A percentile compares a stretch with the other conserved stretches of the same genome.
phyloP scores from a whole-genome alignment of 768 basidiomycete genomes.

The Boletellus ananiceps region DNA sequence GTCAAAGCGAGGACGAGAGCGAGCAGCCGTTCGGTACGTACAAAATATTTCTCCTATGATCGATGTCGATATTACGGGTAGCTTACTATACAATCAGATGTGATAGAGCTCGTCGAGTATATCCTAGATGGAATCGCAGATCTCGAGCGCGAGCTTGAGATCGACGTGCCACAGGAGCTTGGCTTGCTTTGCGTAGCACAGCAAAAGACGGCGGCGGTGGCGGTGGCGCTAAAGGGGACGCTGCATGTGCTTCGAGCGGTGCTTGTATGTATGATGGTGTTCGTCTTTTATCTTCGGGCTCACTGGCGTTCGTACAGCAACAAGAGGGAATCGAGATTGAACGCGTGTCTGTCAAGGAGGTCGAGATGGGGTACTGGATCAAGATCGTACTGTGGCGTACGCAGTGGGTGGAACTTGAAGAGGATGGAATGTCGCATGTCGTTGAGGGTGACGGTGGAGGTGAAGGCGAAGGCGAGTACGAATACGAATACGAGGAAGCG shows the following conservation, averaged over 20 bases:
- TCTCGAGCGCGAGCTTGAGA: too few species aligned
- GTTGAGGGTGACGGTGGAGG: too few species aligned
- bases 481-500: neutral
- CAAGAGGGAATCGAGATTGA: constrained; percentile 1
- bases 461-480: neutral
- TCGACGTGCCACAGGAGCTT: constrained; percentile 10
- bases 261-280: constrained; percentile 8
- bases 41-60: neutral
- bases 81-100: constrained; percentile 3
- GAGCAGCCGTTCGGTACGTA: constrained; percentile 14
- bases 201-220: constrained; percentile 2
- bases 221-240: neutral
- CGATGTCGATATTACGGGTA: neutral
- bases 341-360: neutral
- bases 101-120: neutral
- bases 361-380: constrained; percentile 22
- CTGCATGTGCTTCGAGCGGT: neutral
- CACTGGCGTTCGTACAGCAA: neutral
- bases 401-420: neutral
- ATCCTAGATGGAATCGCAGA: constrained; percentile 8
- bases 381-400: neutral
- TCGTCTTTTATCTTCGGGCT: neutral
- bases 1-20: neutral
- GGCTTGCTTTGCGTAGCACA: constrained; percentile 6
- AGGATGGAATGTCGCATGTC: neutral